Percentiles rank a stretch among this genome's conserved stretches.
phyloP scores from a whole-genome alignment of 2,329 filamentous ascomycete genomes.

The Aspergillus sp. region DNA sequence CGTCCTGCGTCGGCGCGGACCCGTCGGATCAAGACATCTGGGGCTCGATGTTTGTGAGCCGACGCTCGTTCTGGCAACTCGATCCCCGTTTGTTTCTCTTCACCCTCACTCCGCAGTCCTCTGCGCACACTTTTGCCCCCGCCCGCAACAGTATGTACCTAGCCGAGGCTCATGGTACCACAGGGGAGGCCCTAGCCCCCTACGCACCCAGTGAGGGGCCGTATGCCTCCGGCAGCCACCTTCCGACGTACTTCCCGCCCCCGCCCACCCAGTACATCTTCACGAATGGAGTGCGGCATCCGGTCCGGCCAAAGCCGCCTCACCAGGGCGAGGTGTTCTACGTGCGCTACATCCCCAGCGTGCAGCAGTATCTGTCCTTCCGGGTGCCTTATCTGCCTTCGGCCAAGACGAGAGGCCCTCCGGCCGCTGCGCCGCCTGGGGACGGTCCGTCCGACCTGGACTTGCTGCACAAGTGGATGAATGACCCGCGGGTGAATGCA shows the following conservation, averaged over 20 bases:
- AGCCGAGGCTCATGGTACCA: slow-evolving; percentile 5
- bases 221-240: slow-evolving; percentile 60
- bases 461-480: slow-evolving; percentile 84
- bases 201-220: slow-evolving; percentile 31
- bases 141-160: slow-evolving; percentile 30
- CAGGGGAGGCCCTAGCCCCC: slow-evolving; percentile 3
- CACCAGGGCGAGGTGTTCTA: slow-evolving; percentile 92
- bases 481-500: slow-evolving; percentile 75
- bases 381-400: slow-evolving; percentile 68
- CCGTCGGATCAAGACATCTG: slow-evolving; percentile 62
- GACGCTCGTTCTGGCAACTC: slow-evolving; percentile 86
- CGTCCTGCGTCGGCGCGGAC: slow-evolving; percentile 70
- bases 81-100: slow-evolving; percentile 86
- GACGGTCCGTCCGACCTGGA: slow-evolving; percentile 59
- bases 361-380: slow-evolving; percentile 84
- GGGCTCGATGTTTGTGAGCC: slow-evolving; percentile 78
- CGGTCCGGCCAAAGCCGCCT: slow-evolving; percentile 81
- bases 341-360: slow-evolving; percentile 77
- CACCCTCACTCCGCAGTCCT: slow-evolving; percentile 66
- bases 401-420: slow-evolving; percentile 50
- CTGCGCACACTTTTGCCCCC: slow-evolving; percentile 49
- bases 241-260: slow-evolving; percentile 89
- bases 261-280: slow-evolving; percentile 77
- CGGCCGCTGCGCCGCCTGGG: slow-evolving; percentile 15
- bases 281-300: slow-evolving; percentile 78